Percentiles rank a stretch among this genome's conserved stretches.
Conservation (phyloP, 306 rosid genomes). For the Gynostemma pentaphyllum region DNA sequence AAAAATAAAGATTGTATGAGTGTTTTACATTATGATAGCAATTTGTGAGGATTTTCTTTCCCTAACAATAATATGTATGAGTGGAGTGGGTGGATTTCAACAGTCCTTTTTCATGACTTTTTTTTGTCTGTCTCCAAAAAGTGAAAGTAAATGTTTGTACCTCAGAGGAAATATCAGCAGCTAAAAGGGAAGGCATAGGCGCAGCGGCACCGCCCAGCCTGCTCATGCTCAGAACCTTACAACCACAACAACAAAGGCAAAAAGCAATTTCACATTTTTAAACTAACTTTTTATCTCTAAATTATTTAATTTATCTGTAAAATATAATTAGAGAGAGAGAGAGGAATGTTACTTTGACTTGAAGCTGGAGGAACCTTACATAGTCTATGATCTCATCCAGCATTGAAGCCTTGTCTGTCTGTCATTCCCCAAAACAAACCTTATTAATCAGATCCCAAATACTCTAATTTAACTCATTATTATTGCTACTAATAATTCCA, state of each 20-base stretch:
- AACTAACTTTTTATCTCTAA: neutral
- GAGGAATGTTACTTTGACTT: conserved; percentile 27
- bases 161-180: conserved; percentile 10
- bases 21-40: too few species aligned
- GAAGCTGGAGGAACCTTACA: conserved; percentile 35
- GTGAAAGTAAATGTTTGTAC: neutral
- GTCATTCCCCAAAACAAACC: conserved; percentile 9
- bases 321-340: neutral
- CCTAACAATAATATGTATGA: neutral
- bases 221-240: conserved; percentile 30
- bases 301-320: neutral
- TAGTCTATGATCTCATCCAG: conserved; percentile 42
- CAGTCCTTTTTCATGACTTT: neutral
- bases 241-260: neutral
- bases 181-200: conserved; percentile 1
- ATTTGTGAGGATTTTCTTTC: too few species aligned
- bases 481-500: neutral
- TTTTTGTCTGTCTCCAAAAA: neutral
- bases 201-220: conserved; percentile 19
- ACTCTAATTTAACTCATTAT: neutral
- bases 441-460: neutral
- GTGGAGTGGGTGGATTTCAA: neutral
- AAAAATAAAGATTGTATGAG: too few species aligned
- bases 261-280: neutral
- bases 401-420: conserved; percentile 41